phyloP scores from a whole-genome alignment of 306 rosid genomes.

The Prunus mira region DNA sequence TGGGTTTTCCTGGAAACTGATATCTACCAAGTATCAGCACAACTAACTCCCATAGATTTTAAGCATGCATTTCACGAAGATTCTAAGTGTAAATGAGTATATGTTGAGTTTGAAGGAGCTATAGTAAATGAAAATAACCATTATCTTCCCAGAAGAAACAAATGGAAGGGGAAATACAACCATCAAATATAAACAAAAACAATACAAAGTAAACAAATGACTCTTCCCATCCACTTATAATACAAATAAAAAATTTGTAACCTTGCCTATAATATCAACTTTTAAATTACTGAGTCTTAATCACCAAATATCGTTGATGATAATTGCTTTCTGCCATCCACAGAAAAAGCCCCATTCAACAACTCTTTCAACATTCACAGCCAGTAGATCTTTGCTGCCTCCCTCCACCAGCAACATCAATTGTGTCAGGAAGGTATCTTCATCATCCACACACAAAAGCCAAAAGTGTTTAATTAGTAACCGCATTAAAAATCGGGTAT shows the following conservation, averaged over 20 bases:
- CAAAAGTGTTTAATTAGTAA: constrained; percentile 8
- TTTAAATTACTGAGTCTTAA: constrained; percentile 21
- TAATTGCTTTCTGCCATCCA: constrained; percentile 21
- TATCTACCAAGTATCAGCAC: no score
- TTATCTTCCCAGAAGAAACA: constrained; percentile 18
- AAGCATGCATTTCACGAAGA: not conserved
- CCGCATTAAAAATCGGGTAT: not conserved
- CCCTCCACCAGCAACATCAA: constrained; percentile 76
- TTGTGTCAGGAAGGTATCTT: constrained; percentile 88
- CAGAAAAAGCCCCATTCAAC: constrained; percentile 16
- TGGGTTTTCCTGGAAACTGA: no score
- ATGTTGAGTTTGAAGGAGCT: not conserved
- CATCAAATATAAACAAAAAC: constrained; percentile 20
- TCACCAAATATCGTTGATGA: constrained; percentile 19
- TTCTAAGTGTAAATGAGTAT: not conserved
- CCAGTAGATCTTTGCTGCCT: constrained; percentile 90
- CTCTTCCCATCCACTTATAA: constrained; percentile 27
- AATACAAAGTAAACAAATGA: constrained; percentile 12
- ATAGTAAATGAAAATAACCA: not conserved
- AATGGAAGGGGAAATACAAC: constrained; percentile 13
- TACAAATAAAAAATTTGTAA: constrained; percentile 35
- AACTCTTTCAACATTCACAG: constrained; percentile 66
- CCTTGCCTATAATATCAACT: constrained; percentile 17
- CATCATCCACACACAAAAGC: constrained; percentile 6
- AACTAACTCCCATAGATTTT: not conserved